Conservation (phyloP, 2,329 filamentous ascomycete species). For the Colletotrichum chrysophilum region DNA sequence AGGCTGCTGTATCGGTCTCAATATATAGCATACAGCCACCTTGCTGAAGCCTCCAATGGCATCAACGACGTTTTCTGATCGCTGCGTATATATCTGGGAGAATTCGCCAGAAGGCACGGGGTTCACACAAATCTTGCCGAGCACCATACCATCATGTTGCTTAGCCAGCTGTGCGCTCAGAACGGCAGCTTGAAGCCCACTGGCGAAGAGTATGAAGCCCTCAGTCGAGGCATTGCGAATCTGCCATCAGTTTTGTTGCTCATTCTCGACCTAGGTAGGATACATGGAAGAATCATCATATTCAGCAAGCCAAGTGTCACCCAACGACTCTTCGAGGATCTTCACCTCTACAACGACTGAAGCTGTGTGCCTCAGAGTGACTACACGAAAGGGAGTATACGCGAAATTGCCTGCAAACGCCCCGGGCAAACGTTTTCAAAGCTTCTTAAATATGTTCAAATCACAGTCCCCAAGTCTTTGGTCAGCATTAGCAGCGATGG, state of each 20-base stretch:
- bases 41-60: too few species aligned
- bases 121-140: too few species aligned
- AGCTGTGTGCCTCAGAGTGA: rapidly evolving
- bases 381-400: neutral
- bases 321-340: neutral
- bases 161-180: too few species aligned
- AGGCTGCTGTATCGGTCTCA: neutral
- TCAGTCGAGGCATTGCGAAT: neutral
- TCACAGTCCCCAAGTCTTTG: neutral
- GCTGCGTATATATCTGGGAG: too few species aligned
- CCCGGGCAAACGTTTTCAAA: neutral
- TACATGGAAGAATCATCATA: rapidly evolving
- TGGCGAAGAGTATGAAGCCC: rapidly evolving
- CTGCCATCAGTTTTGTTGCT: rapidly evolving
- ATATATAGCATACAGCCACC: neutral
- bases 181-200: neutral
- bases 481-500: neutral
- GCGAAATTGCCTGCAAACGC: neutral
- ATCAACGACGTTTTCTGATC: too few species aligned
- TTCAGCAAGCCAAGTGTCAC: neutral
- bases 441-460: neutral
- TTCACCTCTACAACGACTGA: neutral
- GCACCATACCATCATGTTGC: too few species aligned
- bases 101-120: too few species aligned
- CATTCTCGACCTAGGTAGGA: neutral